Evolutionary conservation across 345 rosid species (phyloP).

Genomic region (Eutrema japonicum): DNA sequence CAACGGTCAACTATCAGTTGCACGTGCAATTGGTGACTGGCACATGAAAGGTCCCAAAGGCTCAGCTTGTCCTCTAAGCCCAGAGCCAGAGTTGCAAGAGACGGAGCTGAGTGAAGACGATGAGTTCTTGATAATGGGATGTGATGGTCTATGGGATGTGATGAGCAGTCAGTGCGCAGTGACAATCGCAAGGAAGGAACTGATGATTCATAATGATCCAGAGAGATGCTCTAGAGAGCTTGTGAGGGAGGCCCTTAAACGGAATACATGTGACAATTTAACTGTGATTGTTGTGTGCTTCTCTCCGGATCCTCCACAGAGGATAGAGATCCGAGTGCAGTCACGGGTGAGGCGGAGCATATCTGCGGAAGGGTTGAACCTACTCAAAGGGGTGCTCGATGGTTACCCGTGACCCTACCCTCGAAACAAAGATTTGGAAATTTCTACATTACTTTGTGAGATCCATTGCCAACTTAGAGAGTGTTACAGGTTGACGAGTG

Average conservation of each 20-base stretch:
- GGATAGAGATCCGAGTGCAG: slow-evolving; percentile 66
- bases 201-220: slow-evolving; percentile 94
- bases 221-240: slow-evolving; percentile 93
- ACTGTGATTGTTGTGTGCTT: slow-evolving; percentile 86
- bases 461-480: slow-evolving; percentile 30
- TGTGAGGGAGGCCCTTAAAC: slow-evolving; percentile 82
- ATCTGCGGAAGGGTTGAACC: slow-evolving; percentile 84
- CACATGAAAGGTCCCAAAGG: slow-evolving; percentile 97
- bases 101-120: slow-evolving; percentile 73
- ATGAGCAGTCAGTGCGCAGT: slow-evolving; percentile 98
- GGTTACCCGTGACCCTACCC: slow-evolving; percentile 55
- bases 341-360: slow-evolving; percentile 76
- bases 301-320: slow-evolving; percentile 80
- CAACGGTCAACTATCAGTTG: slow-evolving; percentile 93
- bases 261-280: slow-evolving; percentile 79
- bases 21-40: slow-evolving; percentile 99
- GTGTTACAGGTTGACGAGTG: slow-evolving; percentile 27
- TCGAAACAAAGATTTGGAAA: neutral
- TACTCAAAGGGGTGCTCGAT: slow-evolving; percentile 82
- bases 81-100: slow-evolving; percentile 91
- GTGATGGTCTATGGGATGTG: slow-evolving; percentile 99
- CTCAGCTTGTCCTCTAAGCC: slow-evolving; percentile 79
- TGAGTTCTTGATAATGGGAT: slow-evolving; percentile 95
- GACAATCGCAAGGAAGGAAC: slow-evolving; percentile 74
- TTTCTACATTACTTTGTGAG: slow-evolving; percentile 30